These are phyloP conservation scores for Fusarium transvaalense DNA, from an alignment of 2,329 filamentous ascomycete species.

Conservation along the genomic window DNA sequence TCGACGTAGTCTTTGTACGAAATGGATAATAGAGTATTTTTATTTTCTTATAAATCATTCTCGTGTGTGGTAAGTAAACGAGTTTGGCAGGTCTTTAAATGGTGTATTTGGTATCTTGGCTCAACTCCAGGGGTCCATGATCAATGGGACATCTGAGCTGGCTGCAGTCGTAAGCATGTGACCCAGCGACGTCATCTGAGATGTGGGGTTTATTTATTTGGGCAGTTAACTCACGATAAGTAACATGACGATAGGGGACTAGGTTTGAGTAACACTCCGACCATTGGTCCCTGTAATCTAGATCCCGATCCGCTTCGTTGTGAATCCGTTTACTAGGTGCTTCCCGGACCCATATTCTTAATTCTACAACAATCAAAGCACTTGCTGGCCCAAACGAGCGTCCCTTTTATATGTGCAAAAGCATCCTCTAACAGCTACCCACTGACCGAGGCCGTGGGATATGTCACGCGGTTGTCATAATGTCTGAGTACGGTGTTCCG, in stretches of 20 bases:
- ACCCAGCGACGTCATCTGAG: slow-evolving; percentile 37
- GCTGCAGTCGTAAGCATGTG: neutral
- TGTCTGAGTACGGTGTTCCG: slow-evolving; percentile 46
- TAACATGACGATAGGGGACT: slow-evolving; percentile 27
- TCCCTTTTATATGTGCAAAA: slow-evolving; percentile 8
- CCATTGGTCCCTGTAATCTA: slow-evolving; percentile 1
- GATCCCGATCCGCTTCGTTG: neutral
- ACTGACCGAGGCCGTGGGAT: slow-evolving; percentile 16
- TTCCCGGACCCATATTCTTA: neutral
- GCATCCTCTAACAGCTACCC: neutral
- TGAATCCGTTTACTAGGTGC: neutral
- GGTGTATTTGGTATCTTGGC: neutral
- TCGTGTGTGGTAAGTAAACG: too few relatives aligned
- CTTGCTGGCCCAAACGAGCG: neutral
- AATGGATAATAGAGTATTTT: slow-evolving; percentile 20
- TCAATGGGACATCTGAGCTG: neutral
- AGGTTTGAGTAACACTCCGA: slow-evolving; percentile 12
- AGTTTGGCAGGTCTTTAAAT: neutral
- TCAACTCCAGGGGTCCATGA: neutral
- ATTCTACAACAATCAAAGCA: neutral
- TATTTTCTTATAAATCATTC: too few relatives aligned
- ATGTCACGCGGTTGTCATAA: slow-evolving; percentile 31
- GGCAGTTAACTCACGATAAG: neutral
- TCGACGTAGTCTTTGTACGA: slow-evolving; percentile 13
- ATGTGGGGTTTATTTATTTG: slow-evolving; percentile 24